A percentile compares a stretch with the other conserved stretches of the same genome.
Conservation (phyloP, 352 stramenopile species). For the Phytophthora idaei region DNA sequence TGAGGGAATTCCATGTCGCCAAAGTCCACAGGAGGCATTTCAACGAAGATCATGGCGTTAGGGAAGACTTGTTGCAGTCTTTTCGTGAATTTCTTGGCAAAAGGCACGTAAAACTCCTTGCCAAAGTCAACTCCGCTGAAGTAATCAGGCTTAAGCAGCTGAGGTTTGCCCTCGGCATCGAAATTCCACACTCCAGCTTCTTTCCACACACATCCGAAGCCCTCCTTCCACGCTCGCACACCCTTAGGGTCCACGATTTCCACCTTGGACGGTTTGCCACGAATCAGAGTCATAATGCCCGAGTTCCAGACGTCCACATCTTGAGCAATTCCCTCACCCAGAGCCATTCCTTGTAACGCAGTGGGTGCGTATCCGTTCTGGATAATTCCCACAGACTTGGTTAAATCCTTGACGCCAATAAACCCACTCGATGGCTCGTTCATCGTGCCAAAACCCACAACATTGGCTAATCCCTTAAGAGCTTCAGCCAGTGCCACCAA, state of each 20-base stretch:
- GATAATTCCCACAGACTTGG: constrained; percentile 43
- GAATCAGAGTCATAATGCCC: constrained; percentile 58
- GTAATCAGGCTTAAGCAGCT: constrained; percentile 61
- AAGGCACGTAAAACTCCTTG: constrained; percentile 76
- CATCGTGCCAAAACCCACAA: constrained; percentile 90
- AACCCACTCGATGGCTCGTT: constrained; percentile 85
- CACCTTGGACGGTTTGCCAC: constrained; percentile 44
- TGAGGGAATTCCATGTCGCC: constrained; percentile 55
- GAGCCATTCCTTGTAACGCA: constrained; percentile 75
- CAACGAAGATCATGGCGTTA: constrained; percentile 73
- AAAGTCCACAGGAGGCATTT: constrained; percentile 76
- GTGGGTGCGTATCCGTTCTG: constrained; percentile 71
- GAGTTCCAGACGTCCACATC: constrained; percentile 65
- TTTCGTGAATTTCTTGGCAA: constrained; percentile 56
- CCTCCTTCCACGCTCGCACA: constrained; percentile 64
- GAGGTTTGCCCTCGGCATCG: constrained; percentile 30
- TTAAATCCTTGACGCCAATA: constrained; percentile 61
- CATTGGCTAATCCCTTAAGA: constrained; percentile 69
- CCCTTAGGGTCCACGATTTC: constrained; percentile 59
- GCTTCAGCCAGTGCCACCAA: constrained; percentile 64
- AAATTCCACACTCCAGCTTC: constrained; percentile 74
- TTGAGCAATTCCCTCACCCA: constrained; percentile 66
- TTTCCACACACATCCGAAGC: constrained; percentile 72
- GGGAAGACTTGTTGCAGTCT: constrained; percentile 59
- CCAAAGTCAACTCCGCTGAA: constrained; percentile 74